Evolutionary conservation across 225 moss, liverwort and hornwort genomes (phyloP).

Genomic region (Bryoerythrophyllum caledonicum): DNA sequence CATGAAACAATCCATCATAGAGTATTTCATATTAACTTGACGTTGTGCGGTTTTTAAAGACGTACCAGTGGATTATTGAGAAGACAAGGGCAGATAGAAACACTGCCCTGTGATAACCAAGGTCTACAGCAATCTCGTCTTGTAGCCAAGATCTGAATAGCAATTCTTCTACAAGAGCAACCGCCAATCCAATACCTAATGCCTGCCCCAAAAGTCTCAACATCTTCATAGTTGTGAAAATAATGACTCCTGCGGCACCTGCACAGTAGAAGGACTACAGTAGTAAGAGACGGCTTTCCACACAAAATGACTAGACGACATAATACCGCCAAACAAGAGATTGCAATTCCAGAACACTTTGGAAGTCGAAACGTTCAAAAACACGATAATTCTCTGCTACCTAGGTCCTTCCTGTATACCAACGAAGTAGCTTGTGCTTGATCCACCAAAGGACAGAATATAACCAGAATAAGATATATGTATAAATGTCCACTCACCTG

Average conservation of each 20-base stretch:
- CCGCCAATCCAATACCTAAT: slow-evolving; percentile 54
- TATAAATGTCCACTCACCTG: slow-evolving; percentile 23
- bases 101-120: slow-evolving; percentile 72
- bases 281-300: not conserved
- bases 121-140: slow-evolving; percentile 86
- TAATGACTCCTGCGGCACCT: slow-evolving; percentile 41
- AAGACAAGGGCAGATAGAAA: slow-evolving; percentile 68
- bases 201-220: slow-evolving; percentile 55
- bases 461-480: not conserved
- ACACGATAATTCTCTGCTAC: not conserved
- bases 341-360: slow-evolving; percentile 11
- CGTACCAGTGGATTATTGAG: slow-evolving; percentile 74
- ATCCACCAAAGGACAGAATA: not conserved
- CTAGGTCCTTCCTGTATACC: not conserved
- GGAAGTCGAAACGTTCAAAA: not conserved
- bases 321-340: not conserved
- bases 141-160: slow-evolving; percentile 94
- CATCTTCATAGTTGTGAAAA: slow-evolving; percentile 66
- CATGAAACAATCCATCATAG: not conserved
- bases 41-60: slow-evolving; percentile 1
- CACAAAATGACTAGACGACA: not conserved
- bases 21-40: not conserved
- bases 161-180: slow-evolving; percentile 87
- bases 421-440: too few species aligned
- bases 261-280: slow-evolving; percentile 25